phyloP scores from a whole-genome alignment of 441 rosid species.

The Breynia disticha region DNA sequence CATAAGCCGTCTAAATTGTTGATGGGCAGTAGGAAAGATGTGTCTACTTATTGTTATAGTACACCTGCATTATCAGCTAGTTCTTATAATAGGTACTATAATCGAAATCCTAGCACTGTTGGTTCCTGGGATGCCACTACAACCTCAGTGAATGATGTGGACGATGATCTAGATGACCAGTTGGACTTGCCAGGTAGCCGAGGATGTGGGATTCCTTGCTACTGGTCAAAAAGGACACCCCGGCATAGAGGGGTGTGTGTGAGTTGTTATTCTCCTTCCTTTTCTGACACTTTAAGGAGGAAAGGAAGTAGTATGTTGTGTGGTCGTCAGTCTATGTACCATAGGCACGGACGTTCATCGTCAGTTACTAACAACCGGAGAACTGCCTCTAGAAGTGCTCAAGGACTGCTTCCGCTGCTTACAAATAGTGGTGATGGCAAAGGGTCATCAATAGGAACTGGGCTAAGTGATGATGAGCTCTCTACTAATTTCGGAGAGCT shows the following conservation, averaged over 20 bases:
- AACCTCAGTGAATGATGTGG: constrained; percentile 61
- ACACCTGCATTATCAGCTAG: constrained; percentile 86
- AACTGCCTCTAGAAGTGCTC: constrained; percentile 53
- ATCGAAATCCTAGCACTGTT: constrained; percentile 52
- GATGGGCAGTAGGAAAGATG: constrained; percentile 46
- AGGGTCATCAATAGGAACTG: constrained; percentile 74
- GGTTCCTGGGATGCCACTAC: constrained; percentile 94
- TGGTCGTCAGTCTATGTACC: constrained; percentile 62
- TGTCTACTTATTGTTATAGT: constrained; percentile 65
- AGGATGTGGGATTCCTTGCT: constrained; percentile 96
- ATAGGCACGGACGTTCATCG: constrained; percentile 36
- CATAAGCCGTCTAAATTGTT: constrained; percentile 52
- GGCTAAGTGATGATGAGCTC: constrained; percentile 79
- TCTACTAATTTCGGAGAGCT: constrained; percentile 88
- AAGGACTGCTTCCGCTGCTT: constrained; percentile 79
- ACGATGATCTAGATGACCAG: constrained; percentile 64
- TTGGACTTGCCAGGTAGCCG: constrained; percentile 75
- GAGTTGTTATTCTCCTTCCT: constrained; percentile 87
- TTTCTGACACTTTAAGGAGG: constrained; percentile 82
- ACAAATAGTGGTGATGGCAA: constrained; percentile 45
- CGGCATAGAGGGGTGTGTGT: constrained; percentile 63
- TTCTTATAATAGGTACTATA: constrained; percentile 55
- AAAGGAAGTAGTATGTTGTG: constrained; percentile 83
- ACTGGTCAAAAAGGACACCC: constrained; percentile 79
- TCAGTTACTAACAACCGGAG: constrained; percentile 43